Conservation (phyloP, 106 monocot genomes). For the Ottelia alismoides region DNA sequence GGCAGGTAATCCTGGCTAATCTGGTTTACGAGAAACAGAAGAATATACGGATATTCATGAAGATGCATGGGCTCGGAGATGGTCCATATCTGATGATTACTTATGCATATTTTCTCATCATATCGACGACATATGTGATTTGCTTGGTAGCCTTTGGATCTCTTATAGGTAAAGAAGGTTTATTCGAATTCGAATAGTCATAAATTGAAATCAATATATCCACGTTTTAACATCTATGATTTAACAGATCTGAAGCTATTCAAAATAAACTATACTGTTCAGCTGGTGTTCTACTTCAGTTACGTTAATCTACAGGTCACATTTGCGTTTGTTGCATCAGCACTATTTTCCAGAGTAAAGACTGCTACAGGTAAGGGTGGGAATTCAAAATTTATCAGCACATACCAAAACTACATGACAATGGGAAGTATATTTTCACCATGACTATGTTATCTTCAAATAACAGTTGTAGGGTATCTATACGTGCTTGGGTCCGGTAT, state of each 20-base stretch:
- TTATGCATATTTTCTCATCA: slow-evolving; percentile 54
- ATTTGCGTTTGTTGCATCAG: slow-evolving; percentile 47
- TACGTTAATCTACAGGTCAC: slow-evolving; percentile 66
- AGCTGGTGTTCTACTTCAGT: slow-evolving; percentile 60
- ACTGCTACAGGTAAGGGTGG: slow-evolving; percentile 39
- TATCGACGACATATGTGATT: slow-evolving; percentile 52
- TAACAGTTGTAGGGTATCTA: slow-evolving; percentile 42
- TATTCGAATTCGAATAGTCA: no score
- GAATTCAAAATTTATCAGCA: background rate
- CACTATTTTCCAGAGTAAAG: slow-evolving; percentile 47
- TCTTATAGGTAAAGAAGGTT: slow-evolving; percentile 67
- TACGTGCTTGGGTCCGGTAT: slow-evolving; percentile 54
- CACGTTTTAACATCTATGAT: no score
- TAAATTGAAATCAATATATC: no score
- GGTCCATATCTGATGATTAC: slow-evolving; percentile 71
- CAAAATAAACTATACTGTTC: slow-evolving; percentile 56
- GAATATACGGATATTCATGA: slow-evolving; percentile 72
- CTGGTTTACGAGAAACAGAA: slow-evolving; percentile 76
- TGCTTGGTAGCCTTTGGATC: slow-evolving; percentile 59
- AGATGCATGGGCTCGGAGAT: slow-evolving; percentile 86
- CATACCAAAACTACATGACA: no score
- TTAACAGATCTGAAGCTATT: slow-evolving; percentile 41
- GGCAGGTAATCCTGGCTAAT: slow-evolving; percentile 54
- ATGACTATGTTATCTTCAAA: no score
- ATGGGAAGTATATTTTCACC: no score